phyloP scores from a whole-genome alignment of 345 rosid genomes.

The Pistacia atlantica region DNA sequence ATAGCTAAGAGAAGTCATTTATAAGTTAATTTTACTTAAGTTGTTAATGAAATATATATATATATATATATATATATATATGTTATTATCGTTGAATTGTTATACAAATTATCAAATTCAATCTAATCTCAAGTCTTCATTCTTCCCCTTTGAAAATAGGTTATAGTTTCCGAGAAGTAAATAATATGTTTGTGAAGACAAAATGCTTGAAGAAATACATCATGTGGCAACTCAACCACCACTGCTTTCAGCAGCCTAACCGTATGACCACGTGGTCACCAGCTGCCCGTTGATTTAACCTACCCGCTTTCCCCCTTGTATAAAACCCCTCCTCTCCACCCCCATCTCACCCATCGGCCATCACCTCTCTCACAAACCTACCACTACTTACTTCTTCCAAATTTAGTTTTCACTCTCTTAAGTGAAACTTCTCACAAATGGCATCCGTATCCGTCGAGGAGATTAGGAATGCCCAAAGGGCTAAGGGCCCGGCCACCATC shows the following conservation, averaged over 20 bases:
- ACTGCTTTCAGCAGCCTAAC: constrained; percentile 18
- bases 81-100: too few relatives aligned
- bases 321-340: background rate
- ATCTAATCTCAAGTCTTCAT: too few relatives aligned
- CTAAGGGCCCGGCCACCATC: constrained; percentile 59
- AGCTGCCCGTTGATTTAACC: constrained; percentile 57
- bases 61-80: too few relatives aligned
- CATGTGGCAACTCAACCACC: constrained; percentile 16
- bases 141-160: too few relatives aligned
- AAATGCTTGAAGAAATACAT: too few relatives aligned
- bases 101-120: too few relatives aligned
- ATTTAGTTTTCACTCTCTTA: background rate
- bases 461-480: constrained; percentile 62
- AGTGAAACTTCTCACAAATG: background rate
- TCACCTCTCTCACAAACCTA: background rate
- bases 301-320: constrained; percentile 27
- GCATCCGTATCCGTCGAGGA: constrained; percentile 39
- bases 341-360: background rate
- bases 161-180: too few relatives aligned
- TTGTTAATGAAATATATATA: too few relatives aligned
- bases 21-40: too few relatives aligned
- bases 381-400: background rate
- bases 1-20: too few relatives aligned
- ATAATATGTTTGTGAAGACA: too few relatives aligned
- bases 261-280: constrained; percentile 41